A percentile compares a stretch with the other conserved stretches of the same genome.
These are phyloP conservation scores for Lithospermum erythrorhizon DNA, from an alignment of 257 asterid species.

Conservation along the genomic window DNA sequence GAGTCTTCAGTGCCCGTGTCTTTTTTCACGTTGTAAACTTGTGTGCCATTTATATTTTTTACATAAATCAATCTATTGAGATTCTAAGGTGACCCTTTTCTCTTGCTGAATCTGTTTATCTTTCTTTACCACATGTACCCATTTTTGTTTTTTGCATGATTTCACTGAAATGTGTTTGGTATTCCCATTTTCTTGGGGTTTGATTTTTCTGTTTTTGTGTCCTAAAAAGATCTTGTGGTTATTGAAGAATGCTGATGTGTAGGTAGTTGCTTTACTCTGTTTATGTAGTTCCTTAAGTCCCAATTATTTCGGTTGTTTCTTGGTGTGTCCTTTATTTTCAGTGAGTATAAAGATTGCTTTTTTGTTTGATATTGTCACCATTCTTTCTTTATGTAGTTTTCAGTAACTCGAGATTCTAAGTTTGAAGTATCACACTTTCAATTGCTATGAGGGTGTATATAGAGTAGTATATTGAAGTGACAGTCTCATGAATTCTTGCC, in stretches of 20 bases:
- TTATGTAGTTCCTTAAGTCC: not conserved
- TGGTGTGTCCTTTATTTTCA: not conserved
- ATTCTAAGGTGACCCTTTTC: constrained; percentile 41
- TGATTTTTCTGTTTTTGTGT: no score
- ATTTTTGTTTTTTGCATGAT: constrained; percentile 2
- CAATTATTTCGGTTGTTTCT: not conserved
- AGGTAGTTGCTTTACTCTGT: not conserved
- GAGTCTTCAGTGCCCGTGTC: constrained; percentile 12
- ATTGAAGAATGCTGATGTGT: no score
- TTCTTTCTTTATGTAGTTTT: constrained; percentile 1
- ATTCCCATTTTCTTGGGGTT: no score
- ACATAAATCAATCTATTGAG: constrained; percentile 12
- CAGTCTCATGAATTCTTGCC: constrained; percentile 19
- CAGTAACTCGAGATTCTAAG: constrained; percentile 2
- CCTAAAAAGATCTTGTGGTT: no score
- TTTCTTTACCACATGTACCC: constrained; percentile 19
- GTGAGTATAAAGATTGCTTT: not conserved
- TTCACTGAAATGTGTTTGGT: not conserved
- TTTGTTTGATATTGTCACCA: constrained; percentile 1
- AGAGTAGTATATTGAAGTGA: not conserved
- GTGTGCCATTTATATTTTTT: constrained; percentile 1
- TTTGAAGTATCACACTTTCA: not conserved
- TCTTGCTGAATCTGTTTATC: constrained; percentile 32
- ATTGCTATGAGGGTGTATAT: not conserved
- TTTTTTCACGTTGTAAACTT: not conserved